Percentiles rank a stretch among this genome's conserved stretches.
These are phyloP conservation scores for Sarocladium strictum DNA, from an alignment of 2,329 filamentous ascomycete species.

Conservation along the genomic window DNA sequence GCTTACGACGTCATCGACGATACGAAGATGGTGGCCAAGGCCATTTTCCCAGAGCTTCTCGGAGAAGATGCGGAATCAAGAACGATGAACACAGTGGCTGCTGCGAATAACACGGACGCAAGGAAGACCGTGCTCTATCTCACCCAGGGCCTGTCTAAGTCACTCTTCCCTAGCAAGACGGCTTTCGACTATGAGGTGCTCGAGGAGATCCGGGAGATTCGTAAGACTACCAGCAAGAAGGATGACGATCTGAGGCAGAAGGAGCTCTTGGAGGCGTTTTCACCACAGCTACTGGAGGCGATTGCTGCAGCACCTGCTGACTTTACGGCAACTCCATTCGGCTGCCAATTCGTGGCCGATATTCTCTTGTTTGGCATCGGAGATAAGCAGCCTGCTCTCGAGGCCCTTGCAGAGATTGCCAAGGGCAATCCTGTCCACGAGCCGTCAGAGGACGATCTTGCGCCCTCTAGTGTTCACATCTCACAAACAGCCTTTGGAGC, in stretches of 20 bases:
- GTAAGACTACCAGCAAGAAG: conserved; percentile 87
- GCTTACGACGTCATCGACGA: conserved; percentile 92
- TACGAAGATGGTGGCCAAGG: conserved; percentile 79
- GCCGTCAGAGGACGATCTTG: conserved; percentile 27
- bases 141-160: conserved; percentile 61
- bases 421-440: conserved; percentile 45
- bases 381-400: conserved; percentile 69
- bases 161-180: conserved; percentile 56
- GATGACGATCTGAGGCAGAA: conserved; percentile 68
- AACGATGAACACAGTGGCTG: conserved; percentile 56
- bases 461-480: conserved; percentile 39
- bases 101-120: conserved; percentile 60
- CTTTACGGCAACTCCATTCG: conserved; percentile 70
- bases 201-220: conserved; percentile 70
- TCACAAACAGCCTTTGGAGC: conserved; percentile 59
- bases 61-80: conserved; percentile 61
- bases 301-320: conserved; percentile 63
- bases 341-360: conserved; percentile 80
- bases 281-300: conserved; percentile 67
- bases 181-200: conserved; percentile 62
- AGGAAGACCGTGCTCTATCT: conserved; percentile 72
- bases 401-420: conserved; percentile 61
- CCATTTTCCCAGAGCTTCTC: conserved; percentile 81
- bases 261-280: conserved; percentile 70
- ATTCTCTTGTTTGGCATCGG: conserved; percentile 70